Conservation (phyloP, 2,329 filamentous ascomycete genomes). For the Dactylellina parvicollis region DNA sequence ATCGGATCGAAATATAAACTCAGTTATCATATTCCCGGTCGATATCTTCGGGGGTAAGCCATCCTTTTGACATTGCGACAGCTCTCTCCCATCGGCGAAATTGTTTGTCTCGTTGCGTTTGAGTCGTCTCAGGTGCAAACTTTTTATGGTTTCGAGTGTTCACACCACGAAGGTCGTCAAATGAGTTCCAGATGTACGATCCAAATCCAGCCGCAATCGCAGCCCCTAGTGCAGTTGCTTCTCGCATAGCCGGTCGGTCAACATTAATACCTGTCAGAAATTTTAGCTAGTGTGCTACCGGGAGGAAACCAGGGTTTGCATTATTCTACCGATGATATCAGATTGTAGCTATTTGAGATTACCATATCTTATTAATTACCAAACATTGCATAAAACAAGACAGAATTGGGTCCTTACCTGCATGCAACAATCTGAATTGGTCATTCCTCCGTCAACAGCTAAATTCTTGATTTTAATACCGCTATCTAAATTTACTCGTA, state of each 20-base stretch:
- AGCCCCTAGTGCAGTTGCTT: conserved; percentile 87
- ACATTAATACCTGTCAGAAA: conserved; percentile 79
- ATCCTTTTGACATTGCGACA: conserved; percentile 46
- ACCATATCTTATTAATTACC: conserved; percentile 46
- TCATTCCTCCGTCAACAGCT: conserved; percentile 88
- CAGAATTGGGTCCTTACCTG: conserved; percentile 65
- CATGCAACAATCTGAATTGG: conserved; percentile 89
- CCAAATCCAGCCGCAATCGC: conserved; percentile 85
- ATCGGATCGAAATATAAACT: background rate
- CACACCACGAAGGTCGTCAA: conserved; percentile 19
- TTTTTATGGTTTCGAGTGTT: conserved; percentile 35
- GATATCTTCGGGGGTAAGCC: conserved; percentile 49
- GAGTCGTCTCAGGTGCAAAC: conserved; percentile 27
- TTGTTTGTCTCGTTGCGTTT: background rate
- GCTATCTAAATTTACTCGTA: conserved; percentile 67
- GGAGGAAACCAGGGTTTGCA: background rate
- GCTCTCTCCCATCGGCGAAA: conserved; percentile 46
- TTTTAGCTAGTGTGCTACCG: background rate
- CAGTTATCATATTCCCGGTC: conserved; percentile 43
- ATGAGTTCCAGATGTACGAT: conserved; percentile 19
- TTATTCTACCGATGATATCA: conserved; percentile 71
- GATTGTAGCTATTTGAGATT: conserved; percentile 74
- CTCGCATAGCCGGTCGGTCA: conserved; percentile 84
- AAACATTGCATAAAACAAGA: conserved; percentile 54
- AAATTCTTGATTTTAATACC: conserved; percentile 78